Evolutionary conservation across 2,329 filamentous ascomycete species (phyloP), one percentile per base, ranked within the genome.

Genomic region (Pseudocercospora ulei): DNA sequence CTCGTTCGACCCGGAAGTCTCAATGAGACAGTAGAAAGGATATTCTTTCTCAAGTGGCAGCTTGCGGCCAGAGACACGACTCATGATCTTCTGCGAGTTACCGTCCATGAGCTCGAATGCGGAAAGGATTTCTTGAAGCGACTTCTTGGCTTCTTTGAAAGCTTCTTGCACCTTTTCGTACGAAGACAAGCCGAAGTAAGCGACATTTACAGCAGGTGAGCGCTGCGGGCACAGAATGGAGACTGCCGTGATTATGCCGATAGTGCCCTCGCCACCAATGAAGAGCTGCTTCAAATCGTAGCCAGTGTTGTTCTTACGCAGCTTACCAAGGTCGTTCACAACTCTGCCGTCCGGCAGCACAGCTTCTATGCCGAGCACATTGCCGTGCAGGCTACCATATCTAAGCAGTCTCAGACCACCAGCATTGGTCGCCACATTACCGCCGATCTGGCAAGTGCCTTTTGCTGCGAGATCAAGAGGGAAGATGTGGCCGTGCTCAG

Each of bases 231-330:
- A 95, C 52, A 88, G 72, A 46, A 98, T 81, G 3, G 86, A 87
- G 23, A 96, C 72, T 30, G 76, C 87, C 11, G 90, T 98, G 54
- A 98, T 82, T 55, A 96, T 82, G 37, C 90, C 90, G 47, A 96
- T 81, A 3, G 90, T 96, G 14, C 90, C 90, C 63, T 98, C 90
- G 19, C 79, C 83, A 29, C 90, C 90, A 55, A 98, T 93, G 61
- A 98, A 95, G 22, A 95, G 73, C 64, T 95, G 88, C 69, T 95
- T 95, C 41, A 95, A 65, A 60, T 98, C 92, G 64, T 96, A 98
- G 17, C 90, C 90, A 1, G 90, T 98, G 67, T 98, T 98, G 71
- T 98, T 96, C 71, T 98, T 98, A 51, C 90, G 78, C 41, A 98
- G 70, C 43, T 75, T 87, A 52, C 76, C 81, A 19, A 98, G 76